Base-by-base conservation (phyloP, 768 basidiomycete genomes). In the Coprinellus micaceus region DNA sequence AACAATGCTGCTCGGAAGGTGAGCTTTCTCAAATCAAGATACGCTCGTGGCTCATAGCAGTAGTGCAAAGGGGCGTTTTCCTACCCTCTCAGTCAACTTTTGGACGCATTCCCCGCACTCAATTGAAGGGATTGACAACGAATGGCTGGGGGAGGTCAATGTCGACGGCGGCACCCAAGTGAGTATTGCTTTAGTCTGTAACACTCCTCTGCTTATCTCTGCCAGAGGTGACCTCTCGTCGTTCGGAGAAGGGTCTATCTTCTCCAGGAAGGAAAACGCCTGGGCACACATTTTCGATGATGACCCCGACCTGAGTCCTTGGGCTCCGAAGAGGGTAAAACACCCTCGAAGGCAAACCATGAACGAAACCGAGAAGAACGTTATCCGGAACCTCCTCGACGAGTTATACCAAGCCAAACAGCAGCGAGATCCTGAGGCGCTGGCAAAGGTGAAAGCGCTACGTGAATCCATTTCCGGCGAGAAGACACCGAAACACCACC, bases 361-460 rank as follows among this genome's bases (percentile, higher is more conserved):
- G 79, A 88, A 88, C 0, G 83, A 82, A 0, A 78, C 79, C 44
- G 90, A 91, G 71, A 76, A 79, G 56, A 77, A 65, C 56, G 82
- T 81, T 3, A 86, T 91, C 61, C 81, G 87, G 63, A 83, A 85
- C 28, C 86, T 91, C 80, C 88, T 91, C 61, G 77, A 83, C 61
- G 69, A 86, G 70, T 82, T 91, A 36, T 89, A 90, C 49, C 63
- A 58, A 53, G 50, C 51, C 51, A 53, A 53, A 48, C 57, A 30
- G 29, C 22, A 36, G 33, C 57, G 52, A 45, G 9, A 22, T 51
- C 30, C 37, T 50, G 40, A 15, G 26, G 19, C 48, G 50, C 39
- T 19, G 11, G 36, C 11, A 28, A 28, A 50, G 12, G 44, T 46
- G 4, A 2, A 52, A 1, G 48, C 52, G 15, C 6, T 57, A 19